Evolutionary conservation across 2,329 filamentous ascomycete species (phyloP).

Genomic region (Penicillium sumatraense): DNA sequence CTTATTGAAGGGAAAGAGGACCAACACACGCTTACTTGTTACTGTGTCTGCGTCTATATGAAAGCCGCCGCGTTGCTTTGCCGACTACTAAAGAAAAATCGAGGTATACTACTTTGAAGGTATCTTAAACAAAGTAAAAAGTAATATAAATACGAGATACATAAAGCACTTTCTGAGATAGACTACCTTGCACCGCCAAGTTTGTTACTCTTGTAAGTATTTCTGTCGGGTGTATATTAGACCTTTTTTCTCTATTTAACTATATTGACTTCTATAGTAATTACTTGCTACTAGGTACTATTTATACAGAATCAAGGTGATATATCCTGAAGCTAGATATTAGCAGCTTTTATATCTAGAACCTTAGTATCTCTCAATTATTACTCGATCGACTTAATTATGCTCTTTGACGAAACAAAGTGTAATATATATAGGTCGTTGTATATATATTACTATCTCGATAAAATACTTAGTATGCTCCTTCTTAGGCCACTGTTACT

Average conservation of each 20-base stretch:
- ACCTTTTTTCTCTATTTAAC: not conserved
- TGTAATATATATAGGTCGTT: not conserved
- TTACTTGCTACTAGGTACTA: not conserved
- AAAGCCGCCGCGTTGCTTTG: not conserved
- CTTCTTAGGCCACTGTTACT: not conserved
- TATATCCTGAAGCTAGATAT: constrained; percentile 3
- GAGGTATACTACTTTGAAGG: not conserved
- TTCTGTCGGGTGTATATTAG: not conserved
- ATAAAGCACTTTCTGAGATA: constrained; percentile 2
- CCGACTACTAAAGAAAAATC: constrained; percentile 1
- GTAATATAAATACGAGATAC: constrained; percentile 2
- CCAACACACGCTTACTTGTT: constrained; percentile 1
- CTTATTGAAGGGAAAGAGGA: not conserved
- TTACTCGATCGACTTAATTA: not conserved
- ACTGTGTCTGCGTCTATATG: not conserved
- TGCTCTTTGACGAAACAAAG: not conserved
- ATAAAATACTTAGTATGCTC: constrained; percentile 1
- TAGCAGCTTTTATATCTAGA: not conserved
- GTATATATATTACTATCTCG: constrained; percentile 2
- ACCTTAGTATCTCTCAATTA: constrained; percentile 2
- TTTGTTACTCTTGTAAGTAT: constrained; percentile 1
- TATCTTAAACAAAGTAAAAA: constrained; percentile 2
- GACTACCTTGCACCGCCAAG: constrained; percentile 3
- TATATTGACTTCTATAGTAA: not conserved
- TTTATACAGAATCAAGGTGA: constrained; percentile 3